Conservation (phyloP, 1,284 basidiomycete species). For the Malassezia globosa region DNA sequence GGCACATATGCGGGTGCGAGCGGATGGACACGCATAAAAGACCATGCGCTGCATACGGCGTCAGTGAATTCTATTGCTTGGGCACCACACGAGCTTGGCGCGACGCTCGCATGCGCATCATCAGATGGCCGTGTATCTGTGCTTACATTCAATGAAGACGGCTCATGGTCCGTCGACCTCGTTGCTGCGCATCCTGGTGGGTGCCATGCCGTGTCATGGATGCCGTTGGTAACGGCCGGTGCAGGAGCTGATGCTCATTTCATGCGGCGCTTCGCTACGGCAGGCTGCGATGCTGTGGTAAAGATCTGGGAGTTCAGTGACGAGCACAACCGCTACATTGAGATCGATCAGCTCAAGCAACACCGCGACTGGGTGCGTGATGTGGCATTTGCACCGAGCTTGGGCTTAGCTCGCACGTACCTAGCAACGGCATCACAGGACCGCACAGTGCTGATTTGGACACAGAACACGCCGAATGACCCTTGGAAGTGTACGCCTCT, state of each 20-base stretch:
- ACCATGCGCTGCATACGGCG: conserved; percentile 84
- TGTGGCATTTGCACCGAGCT: conserved; percentile 93
- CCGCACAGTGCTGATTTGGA: conserved; percentile 82
- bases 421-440: conserved; percentile 89
- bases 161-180: conserved; percentile 87
- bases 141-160: conserved; percentile 92
- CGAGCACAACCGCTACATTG: conserved; percentile 35
- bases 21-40: conserved; percentile 87
- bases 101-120: conserved; percentile 92
- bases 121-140: conserved; percentile 96
- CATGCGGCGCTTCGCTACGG: conserved; percentile 62
- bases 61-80: conserved; percentile 96
- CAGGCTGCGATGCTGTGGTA: conserved; percentile 89
- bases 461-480: conserved; percentile 64
- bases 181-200: conserved; percentile 93
- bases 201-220: conserved; percentile 96
- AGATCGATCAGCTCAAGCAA: conserved; percentile 34
- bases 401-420: conserved; percentile 83
- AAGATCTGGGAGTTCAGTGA: conserved; percentile 75
- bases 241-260: conserved; percentile 43
- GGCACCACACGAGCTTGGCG: conserved; percentile 94
- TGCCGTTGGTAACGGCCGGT: conserved; percentile 52
- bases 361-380: conserved; percentile 97
- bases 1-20: conserved; percentile 24
- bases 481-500: conserved; percentile 77